phyloP scores from a whole-genome alignment of 352 stramenopile genomes.

The Bremia lactucae region DNA sequence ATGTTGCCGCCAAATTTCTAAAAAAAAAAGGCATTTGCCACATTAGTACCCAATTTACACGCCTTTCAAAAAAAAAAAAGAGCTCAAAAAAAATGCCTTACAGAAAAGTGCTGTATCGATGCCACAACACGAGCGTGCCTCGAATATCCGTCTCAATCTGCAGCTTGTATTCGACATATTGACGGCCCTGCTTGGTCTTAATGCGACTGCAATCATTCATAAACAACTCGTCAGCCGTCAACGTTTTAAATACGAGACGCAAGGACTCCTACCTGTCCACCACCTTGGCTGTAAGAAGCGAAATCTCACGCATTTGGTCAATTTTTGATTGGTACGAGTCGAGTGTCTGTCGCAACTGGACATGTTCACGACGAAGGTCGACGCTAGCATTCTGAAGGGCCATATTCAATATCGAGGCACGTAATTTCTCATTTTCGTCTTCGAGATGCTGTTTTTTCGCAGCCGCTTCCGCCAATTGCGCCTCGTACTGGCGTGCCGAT shows the following conservation, averaged over 20 bases:
- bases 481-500: slow-evolving; percentile 39
- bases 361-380: slow-evolving; percentile 69
- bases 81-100: too few relatives aligned
- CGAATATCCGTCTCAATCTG: slow-evolving; percentile 66
- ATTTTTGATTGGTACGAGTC: slow-evolving; percentile 71
- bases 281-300: slow-evolving; percentile 56
- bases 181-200: slow-evolving; percentile 49
- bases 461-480: slow-evolving; percentile 35
- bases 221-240: too few relatives aligned
- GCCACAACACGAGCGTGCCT: slow-evolving; percentile 58
- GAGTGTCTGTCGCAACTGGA: slow-evolving; percentile 74
- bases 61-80: too few relatives aligned
- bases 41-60: too few relatives aligned
- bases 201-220: too few relatives aligned
- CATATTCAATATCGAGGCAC: slow-evolving; percentile 63
- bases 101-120: slow-evolving; percentile 73
- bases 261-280: too few relatives aligned
- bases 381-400: slow-evolving; percentile 67
- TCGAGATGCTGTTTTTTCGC: slow-evolving; percentile 69
- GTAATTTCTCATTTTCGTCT: slow-evolving; percentile 75
- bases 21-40: too few relatives aligned
- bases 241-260: too few relatives aligned
- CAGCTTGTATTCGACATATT: slow-evolving; percentile 71
- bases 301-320: slow-evolving; percentile 52
- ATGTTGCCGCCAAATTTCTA: slow-evolving; percentile 55